Conservation (phyloP, 139 green algal genomes). For the Ettlia oleoabundans region DNA sequence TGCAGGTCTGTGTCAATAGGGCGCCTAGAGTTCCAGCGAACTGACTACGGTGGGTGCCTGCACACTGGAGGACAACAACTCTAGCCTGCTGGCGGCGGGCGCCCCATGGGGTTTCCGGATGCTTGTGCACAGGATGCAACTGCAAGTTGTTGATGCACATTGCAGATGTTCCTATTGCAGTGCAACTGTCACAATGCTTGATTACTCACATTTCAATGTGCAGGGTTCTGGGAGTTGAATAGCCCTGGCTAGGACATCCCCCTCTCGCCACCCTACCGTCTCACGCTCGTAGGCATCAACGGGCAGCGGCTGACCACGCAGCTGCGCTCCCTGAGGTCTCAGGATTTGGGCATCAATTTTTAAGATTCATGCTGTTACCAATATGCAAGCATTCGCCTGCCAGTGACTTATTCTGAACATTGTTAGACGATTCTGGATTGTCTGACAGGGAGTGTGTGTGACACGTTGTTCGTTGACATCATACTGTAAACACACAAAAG, state of each 20-base stretch:
- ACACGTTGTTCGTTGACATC: too few relatives aligned
- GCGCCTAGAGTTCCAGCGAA: neutral
- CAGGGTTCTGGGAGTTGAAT: constrained; percentile 15
- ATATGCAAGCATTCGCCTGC: neutral
- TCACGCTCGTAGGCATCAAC: constrained; percentile 17
- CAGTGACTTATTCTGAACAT: too few relatives aligned
- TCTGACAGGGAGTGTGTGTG: too few relatives aligned
- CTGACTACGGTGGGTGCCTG: constrained; percentile 22
- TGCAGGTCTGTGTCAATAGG: neutral
- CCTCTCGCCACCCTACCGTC: neutral
- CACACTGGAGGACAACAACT: too few relatives aligned
- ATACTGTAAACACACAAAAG: too few relatives aligned
- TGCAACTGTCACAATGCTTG: too few relatives aligned
- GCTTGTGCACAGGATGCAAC: neutral
- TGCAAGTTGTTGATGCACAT: neutral
- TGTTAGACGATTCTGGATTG: neutral
- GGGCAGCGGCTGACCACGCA: constrained; percentile 18
- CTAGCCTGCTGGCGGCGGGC: too few relatives aligned
- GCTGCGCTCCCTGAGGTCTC: constrained; percentile 13
- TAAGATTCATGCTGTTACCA: neutral
- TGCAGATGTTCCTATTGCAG: too few relatives aligned
- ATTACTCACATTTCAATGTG: neutral
- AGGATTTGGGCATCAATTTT: constrained; percentile 43
- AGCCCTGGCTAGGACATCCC: constrained; percentile 9
- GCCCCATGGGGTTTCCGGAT: too few relatives aligned